Percentiles rank a stretch among this genome's conserved stretches.
Conservation (phyloP, 345 rosid species). For the Linum lewisii region DNA sequence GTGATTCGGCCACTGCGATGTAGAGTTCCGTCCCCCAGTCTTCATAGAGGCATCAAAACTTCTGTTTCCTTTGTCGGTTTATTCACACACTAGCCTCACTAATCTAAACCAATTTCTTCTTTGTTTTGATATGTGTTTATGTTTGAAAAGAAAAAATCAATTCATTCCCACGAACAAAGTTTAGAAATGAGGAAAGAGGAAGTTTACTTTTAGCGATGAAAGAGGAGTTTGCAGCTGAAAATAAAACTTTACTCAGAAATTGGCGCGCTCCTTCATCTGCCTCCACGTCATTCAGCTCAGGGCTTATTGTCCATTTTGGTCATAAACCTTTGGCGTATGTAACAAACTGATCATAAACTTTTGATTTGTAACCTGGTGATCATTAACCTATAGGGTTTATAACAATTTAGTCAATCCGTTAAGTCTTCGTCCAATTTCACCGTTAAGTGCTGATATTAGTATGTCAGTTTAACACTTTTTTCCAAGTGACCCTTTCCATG, state of each 20-base stretch:
- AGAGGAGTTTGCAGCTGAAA: slow-evolving; percentile 28
- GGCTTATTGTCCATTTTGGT: background rate
- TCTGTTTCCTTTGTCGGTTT: slow-evolving; percentile 18
- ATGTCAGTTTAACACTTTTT: too few species aligned
- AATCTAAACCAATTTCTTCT: slow-evolving; percentile 6
- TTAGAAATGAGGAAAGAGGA: slow-evolving; percentile 17
- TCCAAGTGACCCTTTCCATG: too few species aligned
- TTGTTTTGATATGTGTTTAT: background rate
- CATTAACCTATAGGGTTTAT: too few species aligned
- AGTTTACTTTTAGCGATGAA: background rate
- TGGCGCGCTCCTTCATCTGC: slow-evolving; percentile 45
- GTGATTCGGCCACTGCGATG: slow-evolving; percentile 41
- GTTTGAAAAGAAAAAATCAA: too few species aligned
- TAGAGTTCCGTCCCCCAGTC: slow-evolving; percentile 63
- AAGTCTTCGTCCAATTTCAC: too few species aligned
- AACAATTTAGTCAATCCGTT: too few species aligned
- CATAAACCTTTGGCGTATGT: too few species aligned
- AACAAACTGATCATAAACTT: too few species aligned
- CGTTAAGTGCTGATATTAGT: too few species aligned
- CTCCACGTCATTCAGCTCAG: slow-evolving; percentile 30
- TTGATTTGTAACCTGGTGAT: too few species aligned
- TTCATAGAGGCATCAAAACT: slow-evolving; percentile 84
- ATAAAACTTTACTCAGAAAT: slow-evolving; percentile 35
- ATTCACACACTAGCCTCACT: slow-evolving; percentile 42
- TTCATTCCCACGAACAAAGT: too few species aligned